Conservation (phyloP, 352 stramenopile genomes). For the Phytophthora capsici region DNA sequence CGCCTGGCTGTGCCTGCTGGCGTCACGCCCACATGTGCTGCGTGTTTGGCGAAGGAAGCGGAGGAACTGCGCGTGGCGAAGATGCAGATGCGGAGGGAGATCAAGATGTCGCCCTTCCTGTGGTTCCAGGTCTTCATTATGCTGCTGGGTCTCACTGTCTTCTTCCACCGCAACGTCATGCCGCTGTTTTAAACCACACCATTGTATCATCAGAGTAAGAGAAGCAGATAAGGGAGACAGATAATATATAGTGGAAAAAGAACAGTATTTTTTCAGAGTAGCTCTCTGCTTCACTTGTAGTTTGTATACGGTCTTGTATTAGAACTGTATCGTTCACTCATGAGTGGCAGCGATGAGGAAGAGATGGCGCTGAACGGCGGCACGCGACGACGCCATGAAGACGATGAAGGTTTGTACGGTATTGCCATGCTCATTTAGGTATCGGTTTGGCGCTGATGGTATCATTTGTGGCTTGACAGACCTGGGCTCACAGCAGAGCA, state of each 20-base stretch:
- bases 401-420: conserved; percentile 18
- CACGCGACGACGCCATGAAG: conserved; percentile 28
- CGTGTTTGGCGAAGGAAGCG: conserved; percentile 46
- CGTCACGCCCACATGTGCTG: conserved; percentile 47
- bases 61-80: conserved; percentile 32
- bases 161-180: conserved; percentile 76
- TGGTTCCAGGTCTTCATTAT: conserved; percentile 77
- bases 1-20: conserved; percentile 38
- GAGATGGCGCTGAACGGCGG: not conserved
- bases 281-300: conserved; percentile 1
- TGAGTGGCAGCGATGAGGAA: conserved; percentile 33
- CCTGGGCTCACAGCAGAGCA: conserved; percentile 68
- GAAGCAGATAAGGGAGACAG: not conserved
- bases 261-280: no score
- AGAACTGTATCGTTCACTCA: not conserved
- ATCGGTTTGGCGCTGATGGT: not conserved
- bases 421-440: not conserved
- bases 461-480: conserved; percentile 25
- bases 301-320: conserved; percentile 31
- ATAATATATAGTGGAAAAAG: conserved; percentile 9
- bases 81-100: conserved; percentile 44
- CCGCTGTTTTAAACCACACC: conserved; percentile 47
- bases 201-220: conserved; percentile 3
- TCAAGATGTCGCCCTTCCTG: conserved; percentile 74
- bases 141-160: conserved; percentile 57